Conservation (phyloP, 805 yeast genomes). For the Wickerhamomyces chambardii region DNA sequence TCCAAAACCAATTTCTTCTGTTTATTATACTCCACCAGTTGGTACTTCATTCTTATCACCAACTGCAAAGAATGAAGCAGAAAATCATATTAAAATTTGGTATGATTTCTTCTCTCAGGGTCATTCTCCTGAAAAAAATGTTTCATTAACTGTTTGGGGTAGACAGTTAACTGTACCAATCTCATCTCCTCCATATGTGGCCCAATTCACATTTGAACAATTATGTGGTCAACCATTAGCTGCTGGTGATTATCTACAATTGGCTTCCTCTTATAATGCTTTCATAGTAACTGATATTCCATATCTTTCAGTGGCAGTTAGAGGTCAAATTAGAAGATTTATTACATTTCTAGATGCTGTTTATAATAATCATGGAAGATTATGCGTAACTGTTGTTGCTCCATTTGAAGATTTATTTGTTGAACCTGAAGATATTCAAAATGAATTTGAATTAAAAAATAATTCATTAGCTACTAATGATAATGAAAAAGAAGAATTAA, state of each 20-base stretch:
- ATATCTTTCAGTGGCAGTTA: slow-evolving; percentile 60
- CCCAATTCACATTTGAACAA: slow-evolving; percentile 81
- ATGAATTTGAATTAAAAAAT: slow-evolving; percentile 20
- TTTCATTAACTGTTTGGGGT: slow-evolving; percentile 73
- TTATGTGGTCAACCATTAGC: slow-evolving; percentile 83
- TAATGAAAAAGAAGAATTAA: slow-evolving; percentile 22
- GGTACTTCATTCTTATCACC: slow-evolving; percentile 46
- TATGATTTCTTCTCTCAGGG: slow-evolving; percentile 66
- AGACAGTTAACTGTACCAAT: slow-evolving; percentile 68
- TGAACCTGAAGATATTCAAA: slow-evolving; percentile 54
- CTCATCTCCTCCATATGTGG: slow-evolving; percentile 72
- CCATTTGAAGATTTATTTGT: slow-evolving; percentile 80
- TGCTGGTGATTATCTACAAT: slow-evolving; percentile 87
- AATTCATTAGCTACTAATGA: slow-evolving; percentile 6
- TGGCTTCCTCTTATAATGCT: slow-evolving; percentile 68
- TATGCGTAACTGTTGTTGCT: slow-evolving; percentile 86
- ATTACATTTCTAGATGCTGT: slow-evolving; percentile 95
- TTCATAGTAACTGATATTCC: slow-evolving; percentile 94
- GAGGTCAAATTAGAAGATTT: slow-evolving; percentile 85
- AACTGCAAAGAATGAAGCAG: slow-evolving; percentile 40
- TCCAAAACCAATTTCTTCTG: slow-evolving; percentile 74
- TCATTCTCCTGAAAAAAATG: slow-evolving; percentile 28
- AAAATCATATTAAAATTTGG: slow-evolving; percentile 68
- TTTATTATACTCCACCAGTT: slow-evolving; percentile 65
- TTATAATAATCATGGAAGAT: slow-evolving; percentile 80